phyloP scores from a whole-genome alignment of 1,284 basidiomycete genomes.

The Moesziomyces parantarcticus region DNA sequence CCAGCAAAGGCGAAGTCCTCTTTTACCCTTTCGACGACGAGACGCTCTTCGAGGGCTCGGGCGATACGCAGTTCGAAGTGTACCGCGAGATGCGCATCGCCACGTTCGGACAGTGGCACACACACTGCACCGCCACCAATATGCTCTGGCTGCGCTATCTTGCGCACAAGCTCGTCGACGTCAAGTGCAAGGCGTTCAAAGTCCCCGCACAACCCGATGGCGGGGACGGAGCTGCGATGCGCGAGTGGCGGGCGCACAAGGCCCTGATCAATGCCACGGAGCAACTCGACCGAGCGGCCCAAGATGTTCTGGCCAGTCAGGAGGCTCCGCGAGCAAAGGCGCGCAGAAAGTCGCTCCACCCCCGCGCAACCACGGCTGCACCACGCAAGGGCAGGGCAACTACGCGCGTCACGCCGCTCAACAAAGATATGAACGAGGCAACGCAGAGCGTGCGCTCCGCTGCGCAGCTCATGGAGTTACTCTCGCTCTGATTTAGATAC shows the following conservation, averaged over 20 bases:
- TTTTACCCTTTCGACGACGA: slow-evolving; percentile 66
- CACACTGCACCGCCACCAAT: slow-evolving; percentile 83
- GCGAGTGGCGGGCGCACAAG: slow-evolving; percentile 11
- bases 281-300: slow-evolving; percentile 13
- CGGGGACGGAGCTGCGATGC: slow-evolving; percentile 1
- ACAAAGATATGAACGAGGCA: not conserved
- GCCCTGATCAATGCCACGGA: slow-evolving; percentile 5
- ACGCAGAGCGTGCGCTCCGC: not conserved
- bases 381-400: slow-evolving; percentile 18
- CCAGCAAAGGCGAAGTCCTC: slow-evolving; percentile 27
- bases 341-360: slow-evolving; percentile 22
- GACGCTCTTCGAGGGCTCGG: slow-evolving; percentile 72
- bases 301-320: slow-evolving; percentile 2
- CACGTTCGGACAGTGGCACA: slow-evolving; percentile 76
- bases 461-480: not conserved
- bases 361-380: slow-evolving; percentile 14
- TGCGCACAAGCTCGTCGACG: slow-evolving; percentile 74
- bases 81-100: slow-evolving; percentile 85
- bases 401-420: slow-evolving; percentile 7
- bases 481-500: not conserved
- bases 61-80: slow-evolving; percentile 93
- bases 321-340: not conserved
- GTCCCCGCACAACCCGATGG: not conserved
- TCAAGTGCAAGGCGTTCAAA: slow-evolving; percentile 24
- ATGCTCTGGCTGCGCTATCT: slow-evolving; percentile 91